Evolutionary conservation across 352 stramenopile species (phyloP), one percentile per base, ranked within the genome.

Genomic region (Albugo laibachii): DNA sequence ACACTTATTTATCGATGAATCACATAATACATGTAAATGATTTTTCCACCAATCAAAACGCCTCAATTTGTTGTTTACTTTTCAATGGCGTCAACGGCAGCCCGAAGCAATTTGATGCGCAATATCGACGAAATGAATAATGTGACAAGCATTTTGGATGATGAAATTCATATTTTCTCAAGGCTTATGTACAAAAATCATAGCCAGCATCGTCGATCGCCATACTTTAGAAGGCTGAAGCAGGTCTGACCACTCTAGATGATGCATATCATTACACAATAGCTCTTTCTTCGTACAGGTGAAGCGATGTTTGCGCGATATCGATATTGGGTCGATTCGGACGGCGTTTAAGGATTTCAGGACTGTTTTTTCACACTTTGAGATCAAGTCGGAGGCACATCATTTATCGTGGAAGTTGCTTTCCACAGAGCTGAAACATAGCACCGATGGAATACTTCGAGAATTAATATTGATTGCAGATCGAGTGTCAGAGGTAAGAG

Each of bases 161-260:
- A 83, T 36, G 78, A 91, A 40, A 57, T 70, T 2, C 44, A 50
- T 35, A 53, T 91, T 11, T 85, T 88, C 48, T 74, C 81, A 52
- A 72, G 71, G 21, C 66, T 50, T 13, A 84, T 92, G 68, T 92
- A 92, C 65, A 92, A 88, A 54, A 92, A 92, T 52, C 70, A 83
- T 45, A 92, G 71, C 56, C 78, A 92, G 57, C 78, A 92, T 48
- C 75, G 78, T 2, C 75, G 78, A 16, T 69, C 75, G 8, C 73
- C 72, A 35, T 92, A 84, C 57, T 92, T 69, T 52, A 66, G 83
- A 56, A 70, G 85, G 48, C 10, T 34, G 13, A 31, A 16, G 13
- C 13, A 13, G 27, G 47, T 24, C 31, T 45, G 20, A 4, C 15
- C 15, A 12, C 11, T 5, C 16, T 44, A 13, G 14, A 6, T 27